Evolutionary conservation across 2,329 filamentous ascomycete genomes (phyloP).

Genomic region (Verticillium tricorpus): DNA sequence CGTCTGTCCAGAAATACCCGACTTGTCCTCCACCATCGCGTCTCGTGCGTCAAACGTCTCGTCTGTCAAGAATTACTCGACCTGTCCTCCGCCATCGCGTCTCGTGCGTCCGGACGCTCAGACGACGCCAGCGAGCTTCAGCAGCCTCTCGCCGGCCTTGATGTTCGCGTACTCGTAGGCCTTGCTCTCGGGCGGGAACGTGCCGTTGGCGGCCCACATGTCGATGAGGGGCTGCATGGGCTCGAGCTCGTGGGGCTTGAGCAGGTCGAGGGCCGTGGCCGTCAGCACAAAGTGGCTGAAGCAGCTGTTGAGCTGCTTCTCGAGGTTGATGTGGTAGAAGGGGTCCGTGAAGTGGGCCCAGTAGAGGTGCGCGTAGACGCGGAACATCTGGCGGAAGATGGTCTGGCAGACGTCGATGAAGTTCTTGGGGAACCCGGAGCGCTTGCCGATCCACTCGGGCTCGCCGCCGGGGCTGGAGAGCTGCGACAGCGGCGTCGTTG

Average conservation of each 20-base stretch:
- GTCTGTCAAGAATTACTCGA: neutral
- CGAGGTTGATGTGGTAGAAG: constrained; percentile 76
- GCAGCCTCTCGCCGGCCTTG: constrained; percentile 52
- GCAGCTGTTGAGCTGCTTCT: constrained; percentile 80
- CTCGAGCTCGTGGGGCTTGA: constrained; percentile 86
- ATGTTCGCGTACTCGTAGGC: constrained; percentile 63
- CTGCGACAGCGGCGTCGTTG: constrained; percentile 56
- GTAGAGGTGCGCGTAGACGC: constrained; percentile 96
- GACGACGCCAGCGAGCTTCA: constrained; percentile 39
- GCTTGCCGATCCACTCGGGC: constrained; percentile 79
- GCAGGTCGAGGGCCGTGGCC: constrained; percentile 74
- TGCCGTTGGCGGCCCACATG: constrained; percentile 83
- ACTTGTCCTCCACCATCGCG: neutral
- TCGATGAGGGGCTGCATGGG: constrained; percentile 95
- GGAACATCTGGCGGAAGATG: constrained; percentile 97
- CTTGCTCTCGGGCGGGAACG: constrained; percentile 73
- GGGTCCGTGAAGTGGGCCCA: constrained; percentile 89
- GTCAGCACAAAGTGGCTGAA: constrained; percentile 83
- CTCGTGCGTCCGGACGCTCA: neutral
- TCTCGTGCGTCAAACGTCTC: too few species aligned
- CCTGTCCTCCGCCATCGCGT: neutral
- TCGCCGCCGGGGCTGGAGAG: constrained; percentile 58
- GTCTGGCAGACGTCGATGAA: constrained; percentile 89
- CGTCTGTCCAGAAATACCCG: neutral
- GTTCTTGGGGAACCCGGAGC: constrained; percentile 85